Base-by-base conservation (phyloP, 176 grass and related monocot genomes). In the Avena insularis region DNA sequence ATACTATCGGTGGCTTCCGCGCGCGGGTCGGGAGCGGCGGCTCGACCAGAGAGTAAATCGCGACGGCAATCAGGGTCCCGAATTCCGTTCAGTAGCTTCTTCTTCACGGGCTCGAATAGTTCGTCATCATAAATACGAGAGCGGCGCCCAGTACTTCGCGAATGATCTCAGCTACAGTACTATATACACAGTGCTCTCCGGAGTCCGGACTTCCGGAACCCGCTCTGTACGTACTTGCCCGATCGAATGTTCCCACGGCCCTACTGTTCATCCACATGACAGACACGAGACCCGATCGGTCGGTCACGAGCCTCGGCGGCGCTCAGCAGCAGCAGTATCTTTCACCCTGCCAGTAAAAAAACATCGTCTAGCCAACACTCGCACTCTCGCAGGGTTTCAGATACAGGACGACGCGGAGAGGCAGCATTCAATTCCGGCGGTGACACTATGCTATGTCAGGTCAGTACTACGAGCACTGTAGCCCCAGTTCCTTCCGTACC, bases 351-450 rank as follows among this genome's bases (percentile, higher is more conserved):
- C 51, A 58, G 10, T 20, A 12, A 35, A 35, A 12, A 5, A 38
- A 56, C 15, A 13, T 54, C 5, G 48, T 36, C 35, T 36, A n/a
- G n/a, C n/a, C n/a, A n/a, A 45, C 36, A 9, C 35, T 45, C 19
- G n/a, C 40, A 47, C 70, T 33, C 78, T 9, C 2, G 27, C 12
- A 15, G 20, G 10, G 19, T 43, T 23, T 79, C 35, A 25, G 55
- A n/a, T 10, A 45, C 5, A 73, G 2, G 23, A 8, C 2, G 33
- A 51, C 2, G 51, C 68, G 9, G 16, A 35, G 23, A 43, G 27
- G 5, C 16, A 2, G 9, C 62, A 71, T 87, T 80, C 65, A 73
- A 80, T 72, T 21, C 66, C 53, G 33, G 85, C 85, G 85, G 77
- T 80, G 77, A 80, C 25, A 31, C 23, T 9, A 13, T 60, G 50